phyloP scores from a whole-genome alignment of 108 stramenopile species.

The Seminavis robusta region DNA sequence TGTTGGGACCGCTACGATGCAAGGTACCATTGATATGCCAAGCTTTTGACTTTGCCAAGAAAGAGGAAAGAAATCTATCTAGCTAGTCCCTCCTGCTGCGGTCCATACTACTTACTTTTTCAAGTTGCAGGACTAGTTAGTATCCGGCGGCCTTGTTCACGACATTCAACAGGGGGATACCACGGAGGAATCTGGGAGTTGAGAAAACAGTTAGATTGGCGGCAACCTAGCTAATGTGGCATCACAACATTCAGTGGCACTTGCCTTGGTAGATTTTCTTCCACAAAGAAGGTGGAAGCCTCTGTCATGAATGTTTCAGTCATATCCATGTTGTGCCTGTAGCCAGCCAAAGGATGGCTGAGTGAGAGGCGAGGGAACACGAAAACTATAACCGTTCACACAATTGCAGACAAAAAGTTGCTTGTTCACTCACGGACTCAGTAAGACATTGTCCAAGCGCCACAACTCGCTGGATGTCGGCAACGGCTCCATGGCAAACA shows the following conservation, averaged over 20 bases:
- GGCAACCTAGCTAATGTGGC: too few relatives aligned
- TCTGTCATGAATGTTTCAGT: slow-evolving; percentile 62
- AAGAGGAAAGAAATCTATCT: too few relatives aligned
- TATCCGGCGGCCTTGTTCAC: slow-evolving; percentile 12
- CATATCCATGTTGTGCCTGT: slow-evolving; percentile 69
- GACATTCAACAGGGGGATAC: neutral
- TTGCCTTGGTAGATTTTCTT: slow-evolving; percentile 56
- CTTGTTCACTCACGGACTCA: slow-evolving; percentile 83
- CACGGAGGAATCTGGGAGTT: slow-evolving; percentile 42
- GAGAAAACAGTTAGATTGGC: too few relatives aligned
- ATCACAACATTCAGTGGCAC: too few relatives aligned
- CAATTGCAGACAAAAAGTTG: neutral
- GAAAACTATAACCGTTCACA: neutral
- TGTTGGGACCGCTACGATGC: too few relatives aligned
- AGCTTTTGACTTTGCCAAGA: too few relatives aligned
- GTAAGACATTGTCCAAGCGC: slow-evolving; percentile 77
- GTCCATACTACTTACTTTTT: too few relatives aligned
- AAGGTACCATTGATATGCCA: too few relatives aligned
- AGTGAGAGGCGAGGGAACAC: neutral
- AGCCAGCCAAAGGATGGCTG: neutral
- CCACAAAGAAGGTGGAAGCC: slow-evolving; percentile 47
- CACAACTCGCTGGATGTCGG: slow-evolving; percentile 70
- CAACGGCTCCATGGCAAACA: slow-evolving; percentile 80
- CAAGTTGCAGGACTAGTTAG: too few relatives aligned
- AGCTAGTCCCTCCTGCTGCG: too few relatives aligned